Percentiles rank a stretch among this genome's conserved stretches.
Conservation (phyloP, 2,329 filamentous ascomycete species). For the Metarhizium robertsii region DNA sequence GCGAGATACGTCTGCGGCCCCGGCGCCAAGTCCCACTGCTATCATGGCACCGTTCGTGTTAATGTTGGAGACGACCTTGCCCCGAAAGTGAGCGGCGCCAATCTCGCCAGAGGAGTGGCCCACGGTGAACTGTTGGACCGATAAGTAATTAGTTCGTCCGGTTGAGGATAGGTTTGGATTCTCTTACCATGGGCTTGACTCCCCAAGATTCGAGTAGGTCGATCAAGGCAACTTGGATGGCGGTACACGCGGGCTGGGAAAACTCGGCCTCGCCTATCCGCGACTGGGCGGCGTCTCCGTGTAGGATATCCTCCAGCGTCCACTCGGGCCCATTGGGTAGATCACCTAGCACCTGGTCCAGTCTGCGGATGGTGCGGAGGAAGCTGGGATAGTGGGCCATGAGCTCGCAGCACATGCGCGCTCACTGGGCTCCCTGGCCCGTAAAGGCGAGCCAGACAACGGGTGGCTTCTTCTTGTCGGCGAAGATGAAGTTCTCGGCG, state of each 20-base stretch:
- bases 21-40: conserved; percentile 10
- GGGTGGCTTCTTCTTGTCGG: neutral
- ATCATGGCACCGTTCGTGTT: conserved; percentile 14
- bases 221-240: conserved; percentile 26
- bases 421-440: conserved; percentile 9
- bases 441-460: conserved; percentile 16
- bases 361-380: neutral
- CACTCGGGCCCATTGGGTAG: neutral
- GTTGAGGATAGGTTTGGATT: too few species aligned
- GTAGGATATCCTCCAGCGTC: neutral
- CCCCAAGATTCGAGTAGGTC: conserved; percentile 21
- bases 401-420: conserved; percentile 14
- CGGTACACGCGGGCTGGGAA: conserved; percentile 21
- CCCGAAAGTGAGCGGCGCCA: conserved; percentile 16
- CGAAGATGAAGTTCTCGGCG: neutral
- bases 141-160: too few species aligned
- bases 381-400: conserved; percentile 3
- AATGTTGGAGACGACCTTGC: conserved; percentile 3
- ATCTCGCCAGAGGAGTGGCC: conserved; percentile 26
- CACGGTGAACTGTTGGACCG: conserved; percentile 20
- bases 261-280: conserved; percentile 9
- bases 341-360: neutral
- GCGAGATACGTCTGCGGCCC: conserved; percentile 3
- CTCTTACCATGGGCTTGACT: conserved; percentile 14
- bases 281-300: neutral